Evolutionary conservation across 331 rosid species (phyloP), one percentile per base, ranked within the genome.

Genomic region (Spiraea crenata): DNA sequence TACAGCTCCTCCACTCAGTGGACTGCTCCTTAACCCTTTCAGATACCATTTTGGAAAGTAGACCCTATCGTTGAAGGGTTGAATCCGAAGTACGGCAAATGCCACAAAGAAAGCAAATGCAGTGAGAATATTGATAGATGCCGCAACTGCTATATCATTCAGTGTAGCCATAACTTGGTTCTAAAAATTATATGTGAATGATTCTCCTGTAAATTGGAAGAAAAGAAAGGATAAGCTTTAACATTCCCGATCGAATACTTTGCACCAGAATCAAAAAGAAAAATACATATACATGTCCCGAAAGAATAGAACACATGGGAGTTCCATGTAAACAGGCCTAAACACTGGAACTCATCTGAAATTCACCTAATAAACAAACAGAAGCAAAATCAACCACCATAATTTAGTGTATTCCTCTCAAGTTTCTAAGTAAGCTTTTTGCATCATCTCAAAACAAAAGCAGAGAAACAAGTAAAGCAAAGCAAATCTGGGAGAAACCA

Each of bases 31-130:
- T 69, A 91, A 82, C 62, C 97, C 97, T 84, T 86, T 91, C 66
- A 93, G 70, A 72, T 93, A 93, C 98, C 98, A 93, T 84, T 93
- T 93, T 47, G 98, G 98, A 82, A 93, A 93, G 82, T 93, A 93
- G 69, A 93, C 96, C 81, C 99, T 85, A 68, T 93, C 99, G 5
- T 93, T 93, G 80, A 93, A 65, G 16, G 99, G 99, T 72, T 93
- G 97, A 70, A 93, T 88, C 66, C 99, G 90, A 73, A 91, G 92
- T 35, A 91, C 34, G 61, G 99, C 95, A 73, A 93, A 93, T 69
- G 88, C 88, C 40, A 91, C 11, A 16, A 93, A 91, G 85, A 93
- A 93, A 2, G 80, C 81, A 65, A 87, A 67, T 34, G 97, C 96
- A 67, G 80, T 89, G 40, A 93, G 95, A 62, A 93, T 85, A 76